These are phyloP conservation scores for Rhizopogon roseolus DNA, from an alignment of 768 basidiomycete genomes.

Conservation along the genomic window DNA sequence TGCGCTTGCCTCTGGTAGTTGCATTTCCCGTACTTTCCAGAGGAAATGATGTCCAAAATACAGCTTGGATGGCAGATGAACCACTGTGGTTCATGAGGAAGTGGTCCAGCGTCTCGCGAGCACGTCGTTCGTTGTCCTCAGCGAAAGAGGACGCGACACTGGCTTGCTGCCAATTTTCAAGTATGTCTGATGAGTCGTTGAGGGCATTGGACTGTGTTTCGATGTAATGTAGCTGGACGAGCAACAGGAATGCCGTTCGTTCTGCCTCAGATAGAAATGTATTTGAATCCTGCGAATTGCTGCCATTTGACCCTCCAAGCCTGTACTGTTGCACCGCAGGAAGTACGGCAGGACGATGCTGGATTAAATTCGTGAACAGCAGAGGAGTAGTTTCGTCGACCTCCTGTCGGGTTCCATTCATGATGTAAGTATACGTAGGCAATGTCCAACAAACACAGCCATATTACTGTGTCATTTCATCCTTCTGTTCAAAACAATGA, in stretches of 20 bases:
- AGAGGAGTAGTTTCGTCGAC: constrained; percentile 4
- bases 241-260: constrained; percentile 4
- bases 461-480: neutral
- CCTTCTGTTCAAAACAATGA: constrained; percentile 35
- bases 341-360: constrained; percentile 2
- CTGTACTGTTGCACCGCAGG: constrained; percentile 2
- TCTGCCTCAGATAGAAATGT: neutral
- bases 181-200: neutral
- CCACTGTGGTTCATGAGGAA: constrained; percentile 39
- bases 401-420: neutral
- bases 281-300: neutral
- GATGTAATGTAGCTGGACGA: constrained; percentile 4
- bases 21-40: constrained; percentile 19
- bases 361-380: neutral
- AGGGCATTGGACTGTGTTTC: neutral
- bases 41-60: constrained; percentile 45
- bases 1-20: constrained; percentile 26
- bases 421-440: neutral
- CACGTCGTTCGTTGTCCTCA: constrained; percentile 28
- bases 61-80: constrained; percentile 37
- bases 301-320: neutral
- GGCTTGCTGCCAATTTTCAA: neutral
- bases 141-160: constrained; percentile 12
- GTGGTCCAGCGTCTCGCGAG: constrained; percentile 33
- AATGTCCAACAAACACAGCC: constrained; percentile 3